A percentile compares a stretch with the other conserved stretches of the same genome.
Conservation (phyloP, 2,329 filamentous ascomycete species). For the Penicillium rolfsii region DNA sequence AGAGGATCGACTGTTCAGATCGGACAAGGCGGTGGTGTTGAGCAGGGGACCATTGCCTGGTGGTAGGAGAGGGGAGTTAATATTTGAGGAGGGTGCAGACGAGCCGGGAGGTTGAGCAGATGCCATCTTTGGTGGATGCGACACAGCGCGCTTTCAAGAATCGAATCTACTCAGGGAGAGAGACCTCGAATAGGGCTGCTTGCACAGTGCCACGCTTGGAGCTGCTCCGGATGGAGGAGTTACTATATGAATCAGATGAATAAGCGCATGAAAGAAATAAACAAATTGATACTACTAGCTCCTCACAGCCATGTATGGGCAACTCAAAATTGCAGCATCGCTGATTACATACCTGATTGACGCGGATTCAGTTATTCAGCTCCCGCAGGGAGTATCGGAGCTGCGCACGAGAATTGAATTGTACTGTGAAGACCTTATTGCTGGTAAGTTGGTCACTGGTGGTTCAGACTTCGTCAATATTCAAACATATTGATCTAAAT, state of each 20-base stretch:
- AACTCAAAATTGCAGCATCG: background rate
- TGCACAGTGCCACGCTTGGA: too few species aligned
- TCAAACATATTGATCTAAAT: background rate
- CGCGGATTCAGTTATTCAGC: background rate
- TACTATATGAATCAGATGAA: background rate
- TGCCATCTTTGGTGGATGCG: constrained; percentile 33
- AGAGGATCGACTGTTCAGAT: constrained; percentile 39
- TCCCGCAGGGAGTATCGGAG: background rate
- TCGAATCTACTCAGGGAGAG: background rate
- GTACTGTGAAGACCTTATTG: background rate
- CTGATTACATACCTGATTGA: background rate
- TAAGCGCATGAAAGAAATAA: background rate
- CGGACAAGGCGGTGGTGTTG: constrained; percentile 34
- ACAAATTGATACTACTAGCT: background rate
- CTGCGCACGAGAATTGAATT: background rate
- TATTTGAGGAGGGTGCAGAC: constrained; percentile 41
- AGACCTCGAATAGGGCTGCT: background rate
- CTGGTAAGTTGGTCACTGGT: background rate
- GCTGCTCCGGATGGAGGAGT: background rate
- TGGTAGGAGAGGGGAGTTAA: constrained; percentile 40
- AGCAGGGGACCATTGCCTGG: constrained; percentile 36
- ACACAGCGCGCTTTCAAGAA: background rate
- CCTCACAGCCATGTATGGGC: background rate
- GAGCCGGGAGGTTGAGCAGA: constrained; percentile 39
- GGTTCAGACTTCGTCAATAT: too few species aligned